Conservation (phyloP, 1,139 yeast species). For the Hemisphaericaspora xylofermentans region DNA sequence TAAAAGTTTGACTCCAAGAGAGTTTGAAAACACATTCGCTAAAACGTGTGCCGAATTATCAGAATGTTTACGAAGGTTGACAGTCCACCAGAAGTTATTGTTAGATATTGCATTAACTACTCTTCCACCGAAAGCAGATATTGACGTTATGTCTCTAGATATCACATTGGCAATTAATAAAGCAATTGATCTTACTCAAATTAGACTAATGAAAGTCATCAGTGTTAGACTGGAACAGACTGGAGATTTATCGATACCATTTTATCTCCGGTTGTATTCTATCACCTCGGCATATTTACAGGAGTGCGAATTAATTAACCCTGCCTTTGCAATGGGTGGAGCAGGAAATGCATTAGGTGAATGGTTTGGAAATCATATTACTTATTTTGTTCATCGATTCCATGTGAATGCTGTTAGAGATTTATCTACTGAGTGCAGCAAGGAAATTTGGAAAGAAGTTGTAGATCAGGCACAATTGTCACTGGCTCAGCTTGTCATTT, state of each 20-base stretch:
- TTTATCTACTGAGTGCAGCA: conserved; percentile 54
- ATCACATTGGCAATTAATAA: conserved; percentile 59
- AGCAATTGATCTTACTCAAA: conserved; percentile 72
- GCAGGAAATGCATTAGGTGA: conserved; percentile 56
- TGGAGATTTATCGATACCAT: conserved; percentile 51
- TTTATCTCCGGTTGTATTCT: conserved; percentile 66
- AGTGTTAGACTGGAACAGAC: conserved; percentile 76
- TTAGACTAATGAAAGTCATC: conserved; percentile 74
- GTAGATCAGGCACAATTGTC: conserved; percentile 26
- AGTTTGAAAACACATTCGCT: conserved; percentile 70
- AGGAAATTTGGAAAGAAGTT: conserved; percentile 79
- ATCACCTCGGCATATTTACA: conserved; percentile 68
- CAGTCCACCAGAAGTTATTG: conserved; percentile 75
- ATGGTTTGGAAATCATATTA: conserved; percentile 65
- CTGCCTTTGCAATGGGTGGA: conserved; percentile 59
- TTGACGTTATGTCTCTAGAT: conserved; percentile 59
- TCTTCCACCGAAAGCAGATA: conserved; percentile 32
- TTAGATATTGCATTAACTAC: conserved; percentile 70
- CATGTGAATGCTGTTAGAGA: conserved; percentile 51
- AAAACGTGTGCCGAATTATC: conserved; percentile 63
- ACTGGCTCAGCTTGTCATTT: conserved; percentile 50
- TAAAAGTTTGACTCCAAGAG: conserved; percentile 65
- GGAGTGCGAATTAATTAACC: conserved; percentile 85
- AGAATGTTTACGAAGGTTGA: conserved; percentile 70
- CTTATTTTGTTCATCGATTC: conserved; percentile 55